Percentiles rank a stretch among this genome's conserved stretches.
Conservation (phyloP, 805 yeast genomes). For the Schwanniomyces occidentalis region DNA sequence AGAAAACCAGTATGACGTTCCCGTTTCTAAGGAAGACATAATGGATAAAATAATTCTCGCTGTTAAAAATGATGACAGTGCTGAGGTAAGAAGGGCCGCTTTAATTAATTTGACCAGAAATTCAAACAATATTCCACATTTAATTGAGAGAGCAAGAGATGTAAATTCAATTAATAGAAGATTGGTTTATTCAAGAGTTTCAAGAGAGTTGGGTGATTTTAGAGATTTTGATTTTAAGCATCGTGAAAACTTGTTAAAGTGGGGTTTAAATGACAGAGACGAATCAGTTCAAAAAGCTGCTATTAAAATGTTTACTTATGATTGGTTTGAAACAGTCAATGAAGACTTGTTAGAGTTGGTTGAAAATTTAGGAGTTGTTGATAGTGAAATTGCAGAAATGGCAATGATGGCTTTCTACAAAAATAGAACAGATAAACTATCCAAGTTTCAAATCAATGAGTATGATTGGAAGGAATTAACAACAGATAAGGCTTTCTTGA, state of each 20-base stretch:
- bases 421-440: conserved; percentile 60
- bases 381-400: conserved; percentile 62
- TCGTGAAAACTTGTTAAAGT: conserved; percentile 66
- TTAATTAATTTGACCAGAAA: conserved; percentile 66
- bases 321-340: conserved; percentile 70
- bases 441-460: conserved; percentile 59
- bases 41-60: conserved; percentile 37
- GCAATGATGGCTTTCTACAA: conserved; percentile 68
- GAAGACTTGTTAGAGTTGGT: conserved; percentile 73
- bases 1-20: conserved; percentile 39
- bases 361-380: conserved; percentile 69
- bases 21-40: conserved; percentile 8
- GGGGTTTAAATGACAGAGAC: conserved; percentile 92
- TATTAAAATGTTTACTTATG: conserved; percentile 59
- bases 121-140: conserved; percentile 49
- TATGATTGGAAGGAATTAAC: conserved; percentile 69
- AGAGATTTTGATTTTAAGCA: conserved; percentile 48
- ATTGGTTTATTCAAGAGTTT: conserved; percentile 64
- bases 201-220: conserved; percentile 68
- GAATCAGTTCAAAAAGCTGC: conserved; percentile 72
- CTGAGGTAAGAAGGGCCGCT: conserved; percentile 89
- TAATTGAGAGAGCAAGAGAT: conserved; percentile 84
- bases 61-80: conserved; percentile 74
- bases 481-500: conserved; percentile 72
- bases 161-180: conserved; percentile 69